Percentiles rank a stretch among this genome's conserved stretches.
These are phyloP conservation scores for Voacanga thouarsii DNA, from an alignment of 257 asterid species.

Conservation along the genomic window DNA sequence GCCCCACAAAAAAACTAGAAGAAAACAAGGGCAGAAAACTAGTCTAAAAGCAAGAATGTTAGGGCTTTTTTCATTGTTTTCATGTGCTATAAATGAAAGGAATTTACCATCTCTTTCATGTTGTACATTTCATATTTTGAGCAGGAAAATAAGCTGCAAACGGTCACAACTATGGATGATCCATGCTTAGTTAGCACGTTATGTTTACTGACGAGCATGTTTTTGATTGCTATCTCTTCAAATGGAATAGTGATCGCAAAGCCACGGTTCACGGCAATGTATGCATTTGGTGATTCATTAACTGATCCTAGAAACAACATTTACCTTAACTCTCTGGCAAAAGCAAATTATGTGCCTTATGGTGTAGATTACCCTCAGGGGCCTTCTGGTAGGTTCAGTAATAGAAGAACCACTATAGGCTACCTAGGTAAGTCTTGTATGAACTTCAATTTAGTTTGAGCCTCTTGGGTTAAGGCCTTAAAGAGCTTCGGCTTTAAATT, in stretches of 20 bases:
- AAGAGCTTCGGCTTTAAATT: too few species aligned
- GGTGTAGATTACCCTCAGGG: constrained; percentile 58
- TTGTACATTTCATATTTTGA: not conserved
- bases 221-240: not conserved
- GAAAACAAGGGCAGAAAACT: not conserved
- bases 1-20: not conserved
- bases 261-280: constrained; percentile 41
- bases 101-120: not conserved
- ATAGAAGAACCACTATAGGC: constrained; percentile 59
- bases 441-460: not conserved
- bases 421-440: constrained; percentile 34
- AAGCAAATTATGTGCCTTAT: constrained; percentile 69
- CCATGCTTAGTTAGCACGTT: not conserved
- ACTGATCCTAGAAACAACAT: constrained; percentile 75
- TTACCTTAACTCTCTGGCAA: constrained; percentile 54
- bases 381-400: constrained; percentile 74
- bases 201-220: not conserved
- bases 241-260: not conserved
- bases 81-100: not conserved
- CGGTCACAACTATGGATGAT: not conserved
- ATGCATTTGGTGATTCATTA: constrained; percentile 68
- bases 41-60: not conserved
- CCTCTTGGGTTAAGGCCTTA: too few species aligned
- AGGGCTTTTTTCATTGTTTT: not conserved
- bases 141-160: not conserved